Percentiles rank a stretch among this genome's conserved stretches.
These are phyloP conservation scores for Platanus orientalis DNA, from an alignment of 164 flowering plant genomes.

Conservation along the genomic window DNA sequence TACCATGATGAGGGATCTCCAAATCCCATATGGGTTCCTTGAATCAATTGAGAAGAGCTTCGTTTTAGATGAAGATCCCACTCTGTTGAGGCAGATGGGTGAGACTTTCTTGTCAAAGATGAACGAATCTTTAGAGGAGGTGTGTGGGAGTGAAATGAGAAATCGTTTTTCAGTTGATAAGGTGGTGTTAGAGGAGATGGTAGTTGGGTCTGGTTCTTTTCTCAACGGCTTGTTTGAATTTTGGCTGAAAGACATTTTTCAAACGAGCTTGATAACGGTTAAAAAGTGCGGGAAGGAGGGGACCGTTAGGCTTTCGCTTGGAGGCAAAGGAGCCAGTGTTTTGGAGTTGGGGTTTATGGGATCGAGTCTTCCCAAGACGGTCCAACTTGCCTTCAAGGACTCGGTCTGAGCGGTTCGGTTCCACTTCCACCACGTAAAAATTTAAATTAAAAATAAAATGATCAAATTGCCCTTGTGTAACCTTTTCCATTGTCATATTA, in stretches of 20 bases:
- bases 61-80: conserved; percentile 26
- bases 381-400: conserved; percentile 36
- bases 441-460: conserved; percentile 5
- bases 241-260: conserved; percentile 72
- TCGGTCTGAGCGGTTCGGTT: conserved; percentile 2
- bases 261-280: conserved; percentile 47
- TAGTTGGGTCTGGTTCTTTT: conserved; percentile 34
- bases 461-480: conserved; percentile 19
- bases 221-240: conserved; percentile 53
- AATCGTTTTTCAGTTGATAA: conserved; percentile 39
- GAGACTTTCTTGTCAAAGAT: conserved; percentile 42
- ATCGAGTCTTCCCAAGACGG: conserved; percentile 61
- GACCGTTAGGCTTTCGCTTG: conserved; percentile 45
- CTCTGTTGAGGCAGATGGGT: conserved; percentile 18
- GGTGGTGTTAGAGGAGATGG: conserved; percentile 47
- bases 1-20: conserved; percentile 12
- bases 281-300: conserved; percentile 40
- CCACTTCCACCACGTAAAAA: conserved; percentile 17
- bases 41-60: conserved; percentile 39
- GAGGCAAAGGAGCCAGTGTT: conserved; percentile 29
- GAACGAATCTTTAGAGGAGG: conserved; percentile 30
- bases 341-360: conserved; percentile 54
- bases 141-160: conserved; percentile 25
- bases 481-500: conserved; percentile 18
- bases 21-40: conserved; percentile 27